phyloP scores from a whole-genome alignment of 352 stramenopile genomes.

The Phytopythium helicoides region DNA sequence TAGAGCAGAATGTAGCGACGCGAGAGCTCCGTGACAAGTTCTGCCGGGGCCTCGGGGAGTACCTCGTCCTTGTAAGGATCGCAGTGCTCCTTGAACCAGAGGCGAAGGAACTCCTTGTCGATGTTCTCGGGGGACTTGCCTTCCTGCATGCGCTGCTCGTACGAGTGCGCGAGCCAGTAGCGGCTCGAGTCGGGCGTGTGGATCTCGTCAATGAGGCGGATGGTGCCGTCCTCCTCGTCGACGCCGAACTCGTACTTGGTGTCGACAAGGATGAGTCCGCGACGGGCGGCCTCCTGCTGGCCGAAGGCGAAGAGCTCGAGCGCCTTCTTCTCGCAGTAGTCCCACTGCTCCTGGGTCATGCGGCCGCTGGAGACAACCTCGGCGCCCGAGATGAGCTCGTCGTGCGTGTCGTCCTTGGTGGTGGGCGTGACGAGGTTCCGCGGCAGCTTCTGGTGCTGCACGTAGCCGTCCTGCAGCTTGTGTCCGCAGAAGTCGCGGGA shows the following conservation, averaged over 20 bases:
- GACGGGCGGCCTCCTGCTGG: slow-evolving; percentile 87
- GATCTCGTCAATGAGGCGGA: slow-evolving; percentile 98
- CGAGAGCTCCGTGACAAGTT: slow-evolving; percentile 96
- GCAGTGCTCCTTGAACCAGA: slow-evolving; percentile 98
- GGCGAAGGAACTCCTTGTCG: slow-evolving; percentile 99
- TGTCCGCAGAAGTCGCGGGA: slow-evolving; percentile 97
- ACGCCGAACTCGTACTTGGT: slow-evolving; percentile 95
- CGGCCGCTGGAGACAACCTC: slow-evolving; percentile 93
- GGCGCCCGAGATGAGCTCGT: slow-evolving; percentile 95
- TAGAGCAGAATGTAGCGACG: slow-evolving; percentile 98
- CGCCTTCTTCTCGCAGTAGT: slow-evolving; percentile 92
- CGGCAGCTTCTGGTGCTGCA: slow-evolving; percentile 97
- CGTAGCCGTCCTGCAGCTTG: slow-evolving; percentile 91
- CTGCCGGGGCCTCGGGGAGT: slow-evolving; percentile 94
- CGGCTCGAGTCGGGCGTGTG: slow-evolving; percentile 98
- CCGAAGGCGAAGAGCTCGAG: slow-evolving; percentile 92
- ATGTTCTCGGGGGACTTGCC: slow-evolving; percentile 97
- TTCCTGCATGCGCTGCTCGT: slow-evolving; percentile 82
- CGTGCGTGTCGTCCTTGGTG: slow-evolving; percentile 98
- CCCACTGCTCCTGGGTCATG: slow-evolving; percentile 97
- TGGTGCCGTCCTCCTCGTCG: slow-evolving; percentile 82
- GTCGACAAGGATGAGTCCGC: slow-evolving; percentile 98
- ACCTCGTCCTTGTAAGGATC: slow-evolving; percentile 97
- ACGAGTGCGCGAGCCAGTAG: slow-evolving; percentile 92
- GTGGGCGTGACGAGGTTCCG: slow-evolving; percentile 96